Conservation (phyloP, 192 early-diverging fungal species). For the Umbelopsis vinacea region DNA sequence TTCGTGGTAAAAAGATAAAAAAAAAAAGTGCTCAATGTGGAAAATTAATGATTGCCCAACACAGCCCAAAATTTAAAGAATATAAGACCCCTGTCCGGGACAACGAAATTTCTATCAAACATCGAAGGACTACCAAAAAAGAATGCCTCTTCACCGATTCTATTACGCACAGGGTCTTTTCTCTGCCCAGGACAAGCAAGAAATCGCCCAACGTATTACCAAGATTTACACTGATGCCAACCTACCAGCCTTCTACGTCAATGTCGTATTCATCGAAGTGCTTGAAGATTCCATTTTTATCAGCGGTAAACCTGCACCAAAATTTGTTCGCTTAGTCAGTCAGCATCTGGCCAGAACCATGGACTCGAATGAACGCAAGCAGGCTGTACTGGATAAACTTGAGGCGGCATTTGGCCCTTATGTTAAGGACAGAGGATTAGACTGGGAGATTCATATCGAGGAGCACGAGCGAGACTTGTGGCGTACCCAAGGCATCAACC, state of each 20-base stretch:
- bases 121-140: background rate
- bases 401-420: conserved; percentile 4
- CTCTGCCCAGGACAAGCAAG: conserved; percentile 10
- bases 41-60: no score
- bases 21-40: no score
- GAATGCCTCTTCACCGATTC: conserved; percentile 21
- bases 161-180: background rate
- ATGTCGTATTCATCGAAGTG: background rate
- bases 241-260: conserved; percentile 13
- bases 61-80: no score
- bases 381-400: background rate
- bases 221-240: background rate
- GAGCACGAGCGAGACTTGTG: background rate
- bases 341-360: conserved; percentile 23
- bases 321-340: conserved; percentile 19
- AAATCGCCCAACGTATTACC: background rate
- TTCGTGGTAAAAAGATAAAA: no score
- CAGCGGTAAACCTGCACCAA: background rate
- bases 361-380: conserved; percentile 7
- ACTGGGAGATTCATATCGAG: conserved; percentile 23
- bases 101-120: no score
- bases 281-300: background rate
- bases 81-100: no score
- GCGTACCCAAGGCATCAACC: background rate
- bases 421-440: conserved; percentile 16